A percentile compares a stretch with the other conserved stretches of the same genome.
These are phyloP conservation scores for Pneumocystis sp. DNA, from an alignment of 1,139 yeast genomes.

Conservation along the genomic window DNA sequence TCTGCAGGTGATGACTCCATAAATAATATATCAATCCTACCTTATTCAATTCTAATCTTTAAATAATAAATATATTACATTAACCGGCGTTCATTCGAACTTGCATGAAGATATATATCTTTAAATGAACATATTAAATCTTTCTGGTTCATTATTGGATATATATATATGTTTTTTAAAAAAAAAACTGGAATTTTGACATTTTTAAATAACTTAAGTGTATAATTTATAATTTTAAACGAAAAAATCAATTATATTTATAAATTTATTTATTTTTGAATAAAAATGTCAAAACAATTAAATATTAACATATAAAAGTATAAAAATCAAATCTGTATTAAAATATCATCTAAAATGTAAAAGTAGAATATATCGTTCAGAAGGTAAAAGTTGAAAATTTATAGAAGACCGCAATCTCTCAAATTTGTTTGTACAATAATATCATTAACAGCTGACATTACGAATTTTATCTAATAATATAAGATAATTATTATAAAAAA, in stretches of 20 bases:
- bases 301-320: background rate
- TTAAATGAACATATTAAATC: background rate
- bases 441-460: constrained; percentile 83
- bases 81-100: background rate
- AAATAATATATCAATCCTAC: background rate
- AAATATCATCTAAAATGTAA: background rate
- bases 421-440: constrained; percentile 71
- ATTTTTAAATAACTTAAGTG: too few relatives aligned
- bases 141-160: background rate
- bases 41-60: background rate
- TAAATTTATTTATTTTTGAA: background rate
- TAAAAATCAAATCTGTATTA: background rate
- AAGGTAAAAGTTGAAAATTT: background rate
- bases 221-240: too few relatives aligned
- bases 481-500: background rate
- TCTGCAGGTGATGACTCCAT: background rate
- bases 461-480: constrained; percentile 56
- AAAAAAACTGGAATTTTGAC: background rate
- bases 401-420: constrained; percentile 56
- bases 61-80: background rate
- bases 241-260: background rate
- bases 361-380: background rate
- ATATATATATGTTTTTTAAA: background rate
- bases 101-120: background rate
- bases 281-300: background rate